Base-by-base conservation (phyloP, 1,284 basidiomycete genomes). In the Ganoderma multipileum region DNA sequence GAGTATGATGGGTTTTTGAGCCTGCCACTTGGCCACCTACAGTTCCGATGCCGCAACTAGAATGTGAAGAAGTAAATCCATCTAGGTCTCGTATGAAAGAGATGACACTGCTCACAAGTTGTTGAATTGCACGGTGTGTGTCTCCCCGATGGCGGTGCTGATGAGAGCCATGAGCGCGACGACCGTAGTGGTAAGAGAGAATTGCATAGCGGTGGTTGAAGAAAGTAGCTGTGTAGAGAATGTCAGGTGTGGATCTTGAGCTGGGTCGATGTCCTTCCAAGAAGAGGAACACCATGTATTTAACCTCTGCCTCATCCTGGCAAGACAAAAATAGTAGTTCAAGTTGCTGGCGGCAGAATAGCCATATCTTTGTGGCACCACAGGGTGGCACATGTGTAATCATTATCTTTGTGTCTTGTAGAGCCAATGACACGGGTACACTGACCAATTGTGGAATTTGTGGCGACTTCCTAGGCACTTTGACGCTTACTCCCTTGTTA, bases 71-170 rank as follows among this genome's bases (percentile, higher is more conserved):
- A 11, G 38, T 39, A 39, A 39, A 11, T 6, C 12, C 26, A 26
- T 60, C 16, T 67, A 36, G 12, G 55, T 62, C 62, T 64, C 44
- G 9, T 20, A 11, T 28, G 58, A 54, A 52, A 18, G 20, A 30
- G 39, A 59, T 14, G 20, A 50, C 7, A 39, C 18, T 20, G 76
- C 78, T 65, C 61, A 83, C 81, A 77, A 70, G 75, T 83, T 83
- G 44, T 78, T 66, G 54, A 82, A 82, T 18, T 72, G 69, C 63
- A 83, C 74, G 54, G 77, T 83, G 71, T 83, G 82, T 16, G 75
- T 67, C 67, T 83, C 82, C 6, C 81, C 80, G 18, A 71, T 72
- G 41, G 75, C 80, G 26, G 72, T 67, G 47, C 74, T 69, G 65
- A 73, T 72, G 57, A 76, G 66, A 58, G 79, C 63, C 62, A 76